Base-by-base conservation (phyloP, 179 eudicot species). In the Carnegiea gigantea region DNA sequence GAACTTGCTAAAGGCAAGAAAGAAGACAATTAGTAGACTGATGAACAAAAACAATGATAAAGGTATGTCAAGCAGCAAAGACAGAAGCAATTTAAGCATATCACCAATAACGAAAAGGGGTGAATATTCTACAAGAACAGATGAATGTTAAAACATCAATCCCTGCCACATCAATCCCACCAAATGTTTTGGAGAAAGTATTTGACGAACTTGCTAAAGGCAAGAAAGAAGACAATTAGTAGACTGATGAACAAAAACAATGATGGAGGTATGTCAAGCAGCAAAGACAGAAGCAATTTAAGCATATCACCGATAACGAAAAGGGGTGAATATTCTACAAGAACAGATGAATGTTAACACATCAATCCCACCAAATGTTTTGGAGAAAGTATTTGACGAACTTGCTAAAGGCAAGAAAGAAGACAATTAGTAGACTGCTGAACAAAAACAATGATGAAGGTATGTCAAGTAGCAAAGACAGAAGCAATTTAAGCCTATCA, bases 101-200 rank as follows among this genome's bases (percentile, higher is more conserved):
- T 7, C 15, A 59, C 77, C 77, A 30, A 70, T 57, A 73, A 57
- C 40, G 23, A 36, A 12, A 75, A 70, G 40, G 21, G 23, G 33
- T 20, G 30, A 73, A 40, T 40, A 24, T 33, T 15, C 18, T 28
- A 13, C 12, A n/a, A 21, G 26, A 40, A 15, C 6, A 74, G 33
- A 26, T 40, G 48, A 44, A 13, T 6, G 21, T n/a, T 65, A 26
- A 65, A 78, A 62, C 15, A 48, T 48, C 53, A 48, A n/a, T 91
- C 67, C 99, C 99, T 84, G 98, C 91, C 80, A 95, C 98, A 54
- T 97, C 99, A 83, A 97, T 91, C 59, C 99, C 99, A 72, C 90
- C 77, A 86, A 97, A 95, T 8, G 98, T 97, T 86, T 92, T 97
- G 15, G 94, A 89, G 84, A 81, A 97, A 40, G 91, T 89, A 85